Conservation (phyloP, 2,329 filamentous ascomycete species). For the Verticillium isaacii region DNA sequence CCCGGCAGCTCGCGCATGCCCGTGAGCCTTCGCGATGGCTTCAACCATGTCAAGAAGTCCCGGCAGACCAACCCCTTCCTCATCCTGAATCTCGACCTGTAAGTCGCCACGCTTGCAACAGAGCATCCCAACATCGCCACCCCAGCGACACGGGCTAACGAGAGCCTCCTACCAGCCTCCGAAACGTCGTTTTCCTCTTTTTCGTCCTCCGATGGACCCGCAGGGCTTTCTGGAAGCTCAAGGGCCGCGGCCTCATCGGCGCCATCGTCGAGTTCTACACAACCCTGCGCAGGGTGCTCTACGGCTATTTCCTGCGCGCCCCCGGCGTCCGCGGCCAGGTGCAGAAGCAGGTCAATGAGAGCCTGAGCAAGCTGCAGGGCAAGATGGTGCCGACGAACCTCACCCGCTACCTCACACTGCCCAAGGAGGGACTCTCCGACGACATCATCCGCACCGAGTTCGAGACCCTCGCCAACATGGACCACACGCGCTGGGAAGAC, state of each 20-base stretch:
- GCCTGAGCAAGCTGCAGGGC: conserved; percentile 72
- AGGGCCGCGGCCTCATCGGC: conserved; percentile 82
- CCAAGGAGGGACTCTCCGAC: conserved; percentile 75
- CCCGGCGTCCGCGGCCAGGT: conserved; percentile 86
- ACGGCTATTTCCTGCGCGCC: conserved; percentile 78
- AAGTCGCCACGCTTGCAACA: conserved; percentile 28
- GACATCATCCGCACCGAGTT: conserved; percentile 80
- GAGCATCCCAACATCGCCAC: conserved; percentile 2
- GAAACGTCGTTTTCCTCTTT: conserved; percentile 83
- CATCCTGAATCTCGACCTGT: conserved; percentile 65
- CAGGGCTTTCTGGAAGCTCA: conserved; percentile 76
- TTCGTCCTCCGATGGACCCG: conserved; percentile 83
- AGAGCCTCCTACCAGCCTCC: conserved; percentile 48
- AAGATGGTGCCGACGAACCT: conserved; percentile 77
- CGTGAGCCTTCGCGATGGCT: conserved; percentile 63
- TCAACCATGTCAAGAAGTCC: conserved; percentile 55
- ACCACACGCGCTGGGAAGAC: conserved; percentile 96
- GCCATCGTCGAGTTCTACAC: conserved; percentile 71
- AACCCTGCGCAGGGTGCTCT: conserved; percentile 66
- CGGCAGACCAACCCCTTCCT: conserved; percentile 51
- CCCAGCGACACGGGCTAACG: neutral
- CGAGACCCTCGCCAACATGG: conserved; percentile 72
- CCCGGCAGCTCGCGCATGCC: conserved; percentile 67
- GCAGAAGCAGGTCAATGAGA: conserved; percentile 75
- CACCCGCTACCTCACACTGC: conserved; percentile 69